Percentiles rank a stretch among this genome's conserved stretches.
Conservation (phyloP, 345 rosid genomes). For the Populus deltoides region DNA sequence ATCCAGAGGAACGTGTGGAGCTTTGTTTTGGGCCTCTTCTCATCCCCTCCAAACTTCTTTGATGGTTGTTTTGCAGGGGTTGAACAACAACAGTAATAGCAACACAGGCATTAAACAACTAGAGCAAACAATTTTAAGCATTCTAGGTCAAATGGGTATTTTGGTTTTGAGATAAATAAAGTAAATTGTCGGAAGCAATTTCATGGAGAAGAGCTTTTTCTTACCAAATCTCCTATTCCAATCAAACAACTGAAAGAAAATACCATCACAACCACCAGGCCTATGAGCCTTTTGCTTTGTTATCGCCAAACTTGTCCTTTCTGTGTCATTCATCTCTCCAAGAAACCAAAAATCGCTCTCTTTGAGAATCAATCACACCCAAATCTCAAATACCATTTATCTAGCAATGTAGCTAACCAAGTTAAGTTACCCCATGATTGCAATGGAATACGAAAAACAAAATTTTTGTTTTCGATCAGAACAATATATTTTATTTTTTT, state of each 20-base stretch:
- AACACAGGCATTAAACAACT: background rate
- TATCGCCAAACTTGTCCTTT: conserved; percentile 51
- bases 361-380: background rate
- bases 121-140: background rate
- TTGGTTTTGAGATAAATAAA: background rate
- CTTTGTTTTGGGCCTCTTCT: conserved; percentile 75
- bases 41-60: conserved; percentile 68
- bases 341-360: conserved; percentile 10
- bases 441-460: too few species aligned
- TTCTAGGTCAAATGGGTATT: background rate
- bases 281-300: conserved; percentile 62
- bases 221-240: conserved; percentile 84
- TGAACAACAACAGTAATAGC: conserved; percentile 19
- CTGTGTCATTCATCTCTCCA: conserved; percentile 49
- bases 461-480: too few species aligned
- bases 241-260: conserved; percentile 84
- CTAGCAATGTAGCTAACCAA: background rate
- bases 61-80: conserved; percentile 55
- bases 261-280: conserved; percentile 81
- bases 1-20: background rate
- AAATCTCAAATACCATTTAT: conserved; percentile 13
- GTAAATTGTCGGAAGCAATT: conserved; percentile 70
- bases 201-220: conserved; percentile 73
- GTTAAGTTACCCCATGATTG: too few species aligned
- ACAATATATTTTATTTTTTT: too few species aligned